These are phyloP conservation scores for Colletotrichum sublineola DNA, from an alignment of 2,329 filamentous ascomycete species.

Conservation along the genomic window DNA sequence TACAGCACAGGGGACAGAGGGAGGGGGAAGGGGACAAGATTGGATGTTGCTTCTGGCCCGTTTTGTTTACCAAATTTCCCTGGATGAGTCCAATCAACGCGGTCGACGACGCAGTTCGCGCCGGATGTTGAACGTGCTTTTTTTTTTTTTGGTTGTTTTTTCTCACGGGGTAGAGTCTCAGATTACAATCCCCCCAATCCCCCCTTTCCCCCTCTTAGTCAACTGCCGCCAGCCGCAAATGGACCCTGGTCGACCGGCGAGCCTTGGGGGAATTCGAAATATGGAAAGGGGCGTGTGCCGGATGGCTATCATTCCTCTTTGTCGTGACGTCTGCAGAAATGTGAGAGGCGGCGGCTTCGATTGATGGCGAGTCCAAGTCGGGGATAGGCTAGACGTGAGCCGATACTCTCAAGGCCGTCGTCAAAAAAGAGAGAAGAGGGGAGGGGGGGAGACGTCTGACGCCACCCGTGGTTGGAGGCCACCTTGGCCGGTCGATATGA, in stretches of 20 bases:
- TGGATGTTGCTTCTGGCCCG: background rate
- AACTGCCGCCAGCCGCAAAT: conserved; percentile 19
- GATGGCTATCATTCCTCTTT: background rate
- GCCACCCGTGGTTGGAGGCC: background rate
- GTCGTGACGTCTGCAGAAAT: conserved; percentile 20
- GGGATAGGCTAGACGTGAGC: conserved; percentile 5
- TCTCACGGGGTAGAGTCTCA: conserved; percentile 15
- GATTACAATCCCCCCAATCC: background rate
- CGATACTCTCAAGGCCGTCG: background rate
- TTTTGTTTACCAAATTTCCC: conserved; percentile 39
- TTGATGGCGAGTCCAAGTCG: background rate
- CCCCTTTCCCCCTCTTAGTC: background rate
- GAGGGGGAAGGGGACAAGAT: background rate
- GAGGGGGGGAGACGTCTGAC: background rate
- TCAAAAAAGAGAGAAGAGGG: background rate
- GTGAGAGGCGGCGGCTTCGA: background rate
- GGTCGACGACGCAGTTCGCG: conserved; percentile 24
- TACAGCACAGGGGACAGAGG: background rate
- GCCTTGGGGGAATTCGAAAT: conserved; percentile 14
- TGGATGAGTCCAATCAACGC: conserved; percentile 21
- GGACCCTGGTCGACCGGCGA: conserved; percentile 16
- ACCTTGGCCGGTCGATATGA: background rate
- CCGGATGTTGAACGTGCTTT: conserved; percentile 9
- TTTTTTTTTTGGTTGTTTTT: no score
- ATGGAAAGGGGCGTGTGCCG: background rate